These are phyloP conservation scores for Solanum hybrid DNA, from an alignment of 305 asterid genomes.

Conservation along the genomic window DNA sequence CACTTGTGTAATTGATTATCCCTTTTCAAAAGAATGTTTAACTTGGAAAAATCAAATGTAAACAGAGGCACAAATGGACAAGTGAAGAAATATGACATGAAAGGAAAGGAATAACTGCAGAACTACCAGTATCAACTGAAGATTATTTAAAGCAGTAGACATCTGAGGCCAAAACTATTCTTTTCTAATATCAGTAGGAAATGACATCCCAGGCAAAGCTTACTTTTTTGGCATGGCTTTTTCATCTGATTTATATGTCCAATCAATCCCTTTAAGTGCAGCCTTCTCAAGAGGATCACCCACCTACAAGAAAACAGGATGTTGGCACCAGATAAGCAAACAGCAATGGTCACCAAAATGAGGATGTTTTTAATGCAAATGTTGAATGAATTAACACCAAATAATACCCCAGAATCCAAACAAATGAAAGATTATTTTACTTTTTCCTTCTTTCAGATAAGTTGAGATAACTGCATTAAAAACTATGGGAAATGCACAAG, in stretches of 20 bases:
- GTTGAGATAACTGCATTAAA: neutral
- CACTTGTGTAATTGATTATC: neutral
- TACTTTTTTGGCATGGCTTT: constrained; percentile 91
- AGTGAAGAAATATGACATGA: neutral
- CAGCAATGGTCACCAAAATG: neutral
- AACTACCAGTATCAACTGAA: neutral
- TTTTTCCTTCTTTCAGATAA: neutral
- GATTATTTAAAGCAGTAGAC: neutral
- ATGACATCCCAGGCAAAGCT: constrained; percentile 15
- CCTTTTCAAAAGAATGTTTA: neutral
- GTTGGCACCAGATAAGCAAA: neutral
- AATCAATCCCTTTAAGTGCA: constrained; percentile 90
- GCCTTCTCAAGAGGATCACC: constrained; percentile 99
- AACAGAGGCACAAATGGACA: neutral
- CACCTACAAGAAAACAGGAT: constrained; percentile 39
- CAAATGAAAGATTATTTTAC: neutral
- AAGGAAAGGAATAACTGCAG: neutral
- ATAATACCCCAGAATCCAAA: neutral
- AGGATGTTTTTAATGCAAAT: neutral
- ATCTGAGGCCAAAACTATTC: neutral
- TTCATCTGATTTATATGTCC: constrained; percentile 95
- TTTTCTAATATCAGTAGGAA: neutral
- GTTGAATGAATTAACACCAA: neutral
- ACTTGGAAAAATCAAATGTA: neutral
- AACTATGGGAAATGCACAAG: neutral